phyloP scores from a whole-genome alignment of 768 basidiomycete species.

The Leccinum obscurum region DNA sequence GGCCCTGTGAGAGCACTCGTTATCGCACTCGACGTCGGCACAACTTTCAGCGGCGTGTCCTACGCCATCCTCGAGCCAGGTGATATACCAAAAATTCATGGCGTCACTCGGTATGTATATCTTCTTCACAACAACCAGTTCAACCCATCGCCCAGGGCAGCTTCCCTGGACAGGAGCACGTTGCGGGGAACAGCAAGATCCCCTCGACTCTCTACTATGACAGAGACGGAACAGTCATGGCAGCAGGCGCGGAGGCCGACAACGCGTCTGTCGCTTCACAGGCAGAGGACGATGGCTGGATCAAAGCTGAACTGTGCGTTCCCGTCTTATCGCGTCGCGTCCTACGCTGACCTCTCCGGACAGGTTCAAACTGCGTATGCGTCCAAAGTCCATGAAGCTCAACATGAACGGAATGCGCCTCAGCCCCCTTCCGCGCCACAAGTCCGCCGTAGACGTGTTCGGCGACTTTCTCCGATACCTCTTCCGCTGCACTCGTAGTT shows the following conservation, averaged over 20 bases:
- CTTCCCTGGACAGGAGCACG: conserved; percentile 85
- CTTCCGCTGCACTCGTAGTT: too few species aligned
- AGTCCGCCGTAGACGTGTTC: too few species aligned
- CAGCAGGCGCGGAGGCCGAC: conserved; percentile 79
- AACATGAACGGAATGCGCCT: too few species aligned
- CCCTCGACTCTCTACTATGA: conserved; percentile 79
- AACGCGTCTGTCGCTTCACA: conserved; percentile 38
- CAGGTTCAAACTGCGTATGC: conserved; percentile 79
- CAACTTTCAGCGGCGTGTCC: conserved; percentile 81
- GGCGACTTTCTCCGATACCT: too few species aligned
- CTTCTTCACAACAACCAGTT: background rate
- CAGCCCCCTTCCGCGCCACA: too few species aligned
- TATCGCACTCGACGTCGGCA: conserved; percentile 80
- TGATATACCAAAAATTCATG: conserved; percentile 78
- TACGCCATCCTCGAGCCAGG: conserved; percentile 82
- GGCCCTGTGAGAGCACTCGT: conserved; percentile 66
- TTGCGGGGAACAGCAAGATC: conserved; percentile 82
- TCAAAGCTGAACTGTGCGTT: conserved; percentile 71
- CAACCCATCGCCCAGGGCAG: conserved; percentile 38
- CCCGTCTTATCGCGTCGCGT: conserved; percentile 1
- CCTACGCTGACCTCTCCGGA: background rate
- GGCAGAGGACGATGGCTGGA: conserved; percentile 79
- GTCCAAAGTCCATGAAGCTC: conserved; percentile 38
- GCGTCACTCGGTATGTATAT: conserved; percentile 65
- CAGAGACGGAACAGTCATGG: conserved; percentile 59